phyloP scores from a whole-genome alignment of 2,329 filamentous ascomycete species.

The Allantophomopsis cytisporea region DNA sequence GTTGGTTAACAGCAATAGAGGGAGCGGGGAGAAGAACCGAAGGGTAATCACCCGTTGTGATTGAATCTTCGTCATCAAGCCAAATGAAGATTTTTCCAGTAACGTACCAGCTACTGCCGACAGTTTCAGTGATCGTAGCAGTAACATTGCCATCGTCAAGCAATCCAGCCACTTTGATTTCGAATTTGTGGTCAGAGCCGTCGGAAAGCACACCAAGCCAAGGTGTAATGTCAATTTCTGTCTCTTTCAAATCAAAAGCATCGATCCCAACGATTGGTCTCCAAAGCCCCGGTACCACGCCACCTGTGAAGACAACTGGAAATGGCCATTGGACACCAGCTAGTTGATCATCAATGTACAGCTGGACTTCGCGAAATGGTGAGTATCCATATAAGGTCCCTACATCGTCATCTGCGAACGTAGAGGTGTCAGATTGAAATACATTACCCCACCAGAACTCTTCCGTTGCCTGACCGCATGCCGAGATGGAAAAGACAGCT shows the following conservation, averaged over 20 bases:
- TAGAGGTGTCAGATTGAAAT: conserved; percentile 41
- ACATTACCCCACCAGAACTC: conserved; percentile 85
- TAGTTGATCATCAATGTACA: conserved; percentile 58
- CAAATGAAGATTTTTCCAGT: conserved; percentile 75
- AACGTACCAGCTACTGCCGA: conserved; percentile 60
- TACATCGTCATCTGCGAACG: conserved; percentile 38
- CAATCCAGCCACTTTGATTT: conserved; percentile 53
- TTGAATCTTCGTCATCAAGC: conserved; percentile 35
- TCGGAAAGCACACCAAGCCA: conserved; percentile 61
- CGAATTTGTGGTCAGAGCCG: conserved; percentile 49
- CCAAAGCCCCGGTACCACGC: conserved; percentile 64
- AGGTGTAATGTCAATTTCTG: conserved; percentile 71
- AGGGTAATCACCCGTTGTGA: conserved; percentile 35
- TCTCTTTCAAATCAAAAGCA: conserved; percentile 65
- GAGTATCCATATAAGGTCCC: conserved; percentile 52
- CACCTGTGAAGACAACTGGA: conserved; percentile 71
- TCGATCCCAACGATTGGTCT: conserved; percentile 67
- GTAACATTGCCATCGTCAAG: conserved; percentile 34
- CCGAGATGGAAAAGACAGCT: conserved; percentile 63
- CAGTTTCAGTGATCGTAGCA: conserved; percentile 35
- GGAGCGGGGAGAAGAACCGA: conserved; percentile 22
- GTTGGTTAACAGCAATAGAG: conserved; percentile 33
- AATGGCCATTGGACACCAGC: conserved; percentile 74
- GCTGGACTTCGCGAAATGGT: conserved; percentile 66
- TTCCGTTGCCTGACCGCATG: conserved; percentile 62